Evolutionary conservation across 306 rosid genomes (phyloP).

Genomic region (Sicyos edulis): DNA sequence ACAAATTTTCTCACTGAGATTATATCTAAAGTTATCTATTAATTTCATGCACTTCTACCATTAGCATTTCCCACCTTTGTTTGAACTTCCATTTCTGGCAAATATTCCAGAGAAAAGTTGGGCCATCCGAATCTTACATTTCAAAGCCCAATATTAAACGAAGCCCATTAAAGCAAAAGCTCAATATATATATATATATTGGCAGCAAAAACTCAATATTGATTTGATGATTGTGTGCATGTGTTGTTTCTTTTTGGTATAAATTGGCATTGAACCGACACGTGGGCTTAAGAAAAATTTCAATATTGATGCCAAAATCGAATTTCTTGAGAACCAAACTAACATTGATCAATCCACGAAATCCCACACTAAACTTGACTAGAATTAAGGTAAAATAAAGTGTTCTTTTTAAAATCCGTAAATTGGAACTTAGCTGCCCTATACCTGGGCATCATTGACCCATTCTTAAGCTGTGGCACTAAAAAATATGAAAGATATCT

Average conservation of each 20-base stretch:
- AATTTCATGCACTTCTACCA: too few species aligned
- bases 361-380: not conserved
- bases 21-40: not conserved
- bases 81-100: not conserved
- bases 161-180: constrained; percentile 5
- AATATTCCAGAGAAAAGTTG: not conserved
- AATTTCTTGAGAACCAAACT: not conserved
- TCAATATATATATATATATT: too few species aligned
- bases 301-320: not conserved
- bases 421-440: too few species aligned
- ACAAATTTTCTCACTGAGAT: not conserved
- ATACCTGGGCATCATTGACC: too few species aligned
- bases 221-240: not conserved
- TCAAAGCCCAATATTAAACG: not conserved
- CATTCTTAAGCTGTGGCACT: too few species aligned
- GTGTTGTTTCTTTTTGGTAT: not conserved
- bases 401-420: too few species aligned
- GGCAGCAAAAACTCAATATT: not conserved
- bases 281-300: not conserved
- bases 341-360: not conserved
- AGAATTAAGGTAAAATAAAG: not conserved
- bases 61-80: not conserved
- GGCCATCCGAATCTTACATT: not conserved
- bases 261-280: not conserved
- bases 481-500: too few species aligned